Conservation (phyloP, 2,329 filamentous ascomycete species). For the Ceratocystis colombiana region DNA sequence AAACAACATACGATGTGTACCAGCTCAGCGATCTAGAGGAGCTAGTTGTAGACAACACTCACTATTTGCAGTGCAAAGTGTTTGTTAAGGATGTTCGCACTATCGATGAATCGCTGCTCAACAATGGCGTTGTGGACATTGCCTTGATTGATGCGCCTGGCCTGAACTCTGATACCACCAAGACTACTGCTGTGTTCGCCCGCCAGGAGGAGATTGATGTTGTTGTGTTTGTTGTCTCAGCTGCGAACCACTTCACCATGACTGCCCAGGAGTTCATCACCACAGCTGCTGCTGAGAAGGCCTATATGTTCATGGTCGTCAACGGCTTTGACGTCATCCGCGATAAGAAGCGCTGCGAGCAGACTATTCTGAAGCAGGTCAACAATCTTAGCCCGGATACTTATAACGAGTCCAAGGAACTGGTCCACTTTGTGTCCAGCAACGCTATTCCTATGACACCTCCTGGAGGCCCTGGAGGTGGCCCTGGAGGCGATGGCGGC, state of each 20-base stretch:
- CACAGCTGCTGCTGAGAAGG: conserved; percentile 90
- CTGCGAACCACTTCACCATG: conserved; percentile 93
- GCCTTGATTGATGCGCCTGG: conserved; percentile 94
- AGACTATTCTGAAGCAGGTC: conserved; percentile 88
- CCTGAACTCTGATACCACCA: conserved; percentile 88
- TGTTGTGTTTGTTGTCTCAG: conserved; percentile 95
- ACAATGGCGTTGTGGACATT: conserved; percentile 97
- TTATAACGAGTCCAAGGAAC: conserved; percentile 79
- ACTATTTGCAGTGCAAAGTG: conserved; percentile 90
- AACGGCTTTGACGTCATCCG: conserved; percentile 93
- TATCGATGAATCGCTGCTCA: conserved; percentile 86
- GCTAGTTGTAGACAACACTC: conserved; percentile 78
- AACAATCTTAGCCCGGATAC: conserved; percentile 79
- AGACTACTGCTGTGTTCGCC: conserved; percentile 94
- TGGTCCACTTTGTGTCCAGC: conserved; percentile 96
- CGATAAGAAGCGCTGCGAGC: conserved; percentile 82
- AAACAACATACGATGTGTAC: conserved; percentile 88
- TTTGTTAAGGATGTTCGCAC: conserved; percentile 84
- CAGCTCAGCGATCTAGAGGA: conserved; percentile 67
- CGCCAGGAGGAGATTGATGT: conserved; percentile 98
- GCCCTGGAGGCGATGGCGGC: conserved; percentile 40
- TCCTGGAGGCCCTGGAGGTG: conserved; percentile 44
- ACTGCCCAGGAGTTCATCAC: conserved; percentile 97
- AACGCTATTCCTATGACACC: conserved; percentile 76
- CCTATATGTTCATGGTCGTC: conserved; percentile 97